A percentile compares a stretch with the other conserved stretches of the same genome.
Evolutionary conservation across 2,329 filamentous ascomycete species (phyloP).

Genomic region (Huntiella moniliformis): DNA sequence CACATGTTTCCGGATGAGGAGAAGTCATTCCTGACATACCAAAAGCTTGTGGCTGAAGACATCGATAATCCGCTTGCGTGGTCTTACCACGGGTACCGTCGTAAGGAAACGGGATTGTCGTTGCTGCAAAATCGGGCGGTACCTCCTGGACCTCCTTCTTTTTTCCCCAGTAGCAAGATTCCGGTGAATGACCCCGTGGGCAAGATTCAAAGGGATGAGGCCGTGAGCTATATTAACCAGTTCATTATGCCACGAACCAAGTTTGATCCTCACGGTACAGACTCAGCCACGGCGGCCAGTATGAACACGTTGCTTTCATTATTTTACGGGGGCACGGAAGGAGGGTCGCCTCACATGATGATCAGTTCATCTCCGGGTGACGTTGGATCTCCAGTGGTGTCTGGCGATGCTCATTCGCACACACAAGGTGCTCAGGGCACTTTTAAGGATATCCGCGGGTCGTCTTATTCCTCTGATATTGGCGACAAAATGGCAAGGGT

Average conservation of each 20-base stretch:
- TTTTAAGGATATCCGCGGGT: too few relatives aligned
- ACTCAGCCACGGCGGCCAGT: slow-evolving; percentile 23
- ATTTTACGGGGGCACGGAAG: not conserved
- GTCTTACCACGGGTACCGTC: slow-evolving; percentile 22
- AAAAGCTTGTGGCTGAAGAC: slow-evolving; percentile 34
- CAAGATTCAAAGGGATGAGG: slow-evolving; percentile 48
- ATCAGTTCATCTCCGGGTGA: not conserved
- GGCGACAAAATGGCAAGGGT: too few relatives aligned
- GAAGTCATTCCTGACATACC: slow-evolving; percentile 49
- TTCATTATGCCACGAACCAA: slow-evolving; percentile 38
- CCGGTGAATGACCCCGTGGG: slow-evolving; percentile 36
- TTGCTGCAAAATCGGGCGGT: slow-evolving; percentile 46
- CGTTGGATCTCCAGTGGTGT: not conserved
- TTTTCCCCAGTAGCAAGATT: slow-evolving; percentile 31
- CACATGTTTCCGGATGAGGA: slow-evolving; percentile 52
- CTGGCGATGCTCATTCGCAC: too few relatives aligned
- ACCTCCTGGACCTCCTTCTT: slow-evolving; percentile 42
- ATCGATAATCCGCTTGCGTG: slow-evolving; percentile 37
- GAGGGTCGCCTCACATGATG: not conserved
- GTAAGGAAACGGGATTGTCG: slow-evolving; percentile 27
- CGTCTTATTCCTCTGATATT: too few relatives aligned
- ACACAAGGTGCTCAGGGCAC: too few relatives aligned
- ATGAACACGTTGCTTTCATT: slow-evolving; percentile 35
- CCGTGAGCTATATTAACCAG: slow-evolving; percentile 50
- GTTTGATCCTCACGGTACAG: not conserved